Base-by-base conservation (phyloP, 2,329 filamentous ascomycete species). In the Aspergillus hortae region DNA sequence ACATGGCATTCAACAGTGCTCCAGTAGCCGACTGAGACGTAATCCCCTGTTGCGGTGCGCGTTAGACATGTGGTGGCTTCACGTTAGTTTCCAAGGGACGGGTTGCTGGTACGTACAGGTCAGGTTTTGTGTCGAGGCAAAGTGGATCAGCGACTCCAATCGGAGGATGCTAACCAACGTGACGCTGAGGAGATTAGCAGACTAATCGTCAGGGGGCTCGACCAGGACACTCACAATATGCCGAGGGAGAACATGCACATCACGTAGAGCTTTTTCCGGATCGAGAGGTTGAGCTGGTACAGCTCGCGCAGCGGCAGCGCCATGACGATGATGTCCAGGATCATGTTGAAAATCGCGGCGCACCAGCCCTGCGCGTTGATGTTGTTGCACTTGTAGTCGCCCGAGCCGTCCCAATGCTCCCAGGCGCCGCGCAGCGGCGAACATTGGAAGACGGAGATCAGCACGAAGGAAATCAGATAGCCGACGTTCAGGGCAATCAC, bases 81-180 rank as follows among this genome's bases (percentile, higher is more conserved):
- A 23, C 5, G n/a, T 1, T 14, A 25, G 12, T 15, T 19, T 30
- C 27, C 27, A 30, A 9, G 27, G 27, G 27, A 30, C 3, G 27
- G 27, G 27, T 12, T n/a, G 10, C 32, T n/a, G 14, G 32, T 23
- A 56, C 57, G 59, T 35, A 70, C 68, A 72, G 4, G 70, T 73
- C 2, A 73, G 58, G 56, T 78, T 77, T 1, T 56, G 42, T 2
- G 74, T 75, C 33, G 61, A 66, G 9, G 70, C 71, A 54, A 78
- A 77, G 41, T 62, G 55, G 44, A 77, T 67, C 15, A 78, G 67
- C 6, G 71, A 72, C 10, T 67, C 64, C 3, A 78, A 63, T n/a
- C 75, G 73, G 25, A 78, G 60, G 44, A 74, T 68, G 50, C 72
- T 75, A 53, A 77, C 65, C n/a, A 78, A 54, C 2, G 73, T 77